Conservation (phyloP, 805 yeast species). For the Vanderwaltozyma verrucispora region DNA sequence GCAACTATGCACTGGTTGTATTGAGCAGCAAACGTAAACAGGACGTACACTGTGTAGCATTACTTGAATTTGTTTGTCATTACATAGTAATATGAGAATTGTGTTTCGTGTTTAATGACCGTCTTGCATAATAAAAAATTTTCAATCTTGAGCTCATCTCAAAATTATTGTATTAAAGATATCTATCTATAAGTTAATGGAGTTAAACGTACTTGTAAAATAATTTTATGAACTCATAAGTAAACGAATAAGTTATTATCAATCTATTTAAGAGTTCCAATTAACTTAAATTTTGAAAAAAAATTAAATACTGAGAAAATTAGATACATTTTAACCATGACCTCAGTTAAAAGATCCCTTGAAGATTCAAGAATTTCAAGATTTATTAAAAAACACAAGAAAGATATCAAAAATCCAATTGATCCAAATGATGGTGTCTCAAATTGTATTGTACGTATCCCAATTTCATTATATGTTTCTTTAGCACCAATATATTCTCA, state of each 20-base stretch:
- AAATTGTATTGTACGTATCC: slow-evolving; percentile 26
- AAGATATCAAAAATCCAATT: slow-evolving; percentile 19
- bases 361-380: slow-evolving; percentile 11
- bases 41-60: too few relatives aligned
- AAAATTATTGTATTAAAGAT: background rate
- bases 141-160: background rate
- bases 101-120: background rate
- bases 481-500: slow-evolving; percentile 73
- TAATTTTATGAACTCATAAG: too few relatives aligned
- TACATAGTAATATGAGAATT: too few relatives aligned
- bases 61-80: too few relatives aligned
- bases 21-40: too few relatives aligned
- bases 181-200: too few relatives aligned
- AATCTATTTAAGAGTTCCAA: background rate
- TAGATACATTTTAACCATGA: slow-evolving; percentile 4
- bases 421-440: slow-evolving; percentile 22
- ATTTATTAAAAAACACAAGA: slow-evolving; percentile 24
- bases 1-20: too few relatives aligned
- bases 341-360: slow-evolving; percentile 18
- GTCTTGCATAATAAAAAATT: background rate
- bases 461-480: slow-evolving; percentile 57
- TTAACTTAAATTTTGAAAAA: too few relatives aligned
- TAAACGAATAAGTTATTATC: too few relatives aligned
- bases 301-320: too few relatives aligned
- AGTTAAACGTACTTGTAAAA: too few relatives aligned